Base-by-base conservation (phyloP, 2,329 filamentous ascomycete genomes). In the Ceratocystis smalleyi region DNA sequence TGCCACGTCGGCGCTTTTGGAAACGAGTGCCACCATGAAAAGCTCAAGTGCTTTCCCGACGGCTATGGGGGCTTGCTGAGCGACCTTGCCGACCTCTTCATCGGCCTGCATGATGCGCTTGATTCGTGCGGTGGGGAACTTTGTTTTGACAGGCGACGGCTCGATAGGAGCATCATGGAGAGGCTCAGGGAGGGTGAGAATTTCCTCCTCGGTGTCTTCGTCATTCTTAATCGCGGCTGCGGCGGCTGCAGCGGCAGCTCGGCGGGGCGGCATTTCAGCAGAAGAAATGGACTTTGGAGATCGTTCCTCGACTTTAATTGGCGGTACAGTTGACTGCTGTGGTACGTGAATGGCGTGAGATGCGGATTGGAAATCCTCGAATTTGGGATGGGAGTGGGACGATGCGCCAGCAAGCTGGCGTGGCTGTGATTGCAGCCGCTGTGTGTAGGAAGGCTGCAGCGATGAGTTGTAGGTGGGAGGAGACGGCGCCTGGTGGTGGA, bases 31-130 rank as follows among this genome's bases (percentile, higher is more conserved):
- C 68, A 97, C 90, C 94, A 99, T 99, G 73, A 99, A 99, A 7
- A 99, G 81, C 76, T 99, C 94, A 5, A 99, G 81, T 17, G 94
- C 94, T 78, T 96, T 96, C 69, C 89, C 89, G 55, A 97, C 92
- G 30, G 92, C 94, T 65, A 96, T 95, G 17, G 92, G 92, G 0
- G 94, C 96, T 67, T 97, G 94, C 75, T 99, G 94, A 3, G 94
- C 91, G 8, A 99, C 94, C 76, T 99, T 99, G 67, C 94, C 94
- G 0, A 99, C 91, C 73, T 99, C 94, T 72, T 99, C 94, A 72
- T 99, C 94, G 10, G 92, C 92, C 76, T 99, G 94, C 94, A 99
- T 97, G 71, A 99, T 97, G 62, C 94, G 85, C 80, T 99, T 99
- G 78, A 99, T 99, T 67, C 94, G 83, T 15, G 94, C 94, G 40